These are phyloP conservation scores for Sclerotinia spermophila DNA, from an alignment of 2,329 filamentous ascomycete species.

Conservation along the genomic window DNA sequence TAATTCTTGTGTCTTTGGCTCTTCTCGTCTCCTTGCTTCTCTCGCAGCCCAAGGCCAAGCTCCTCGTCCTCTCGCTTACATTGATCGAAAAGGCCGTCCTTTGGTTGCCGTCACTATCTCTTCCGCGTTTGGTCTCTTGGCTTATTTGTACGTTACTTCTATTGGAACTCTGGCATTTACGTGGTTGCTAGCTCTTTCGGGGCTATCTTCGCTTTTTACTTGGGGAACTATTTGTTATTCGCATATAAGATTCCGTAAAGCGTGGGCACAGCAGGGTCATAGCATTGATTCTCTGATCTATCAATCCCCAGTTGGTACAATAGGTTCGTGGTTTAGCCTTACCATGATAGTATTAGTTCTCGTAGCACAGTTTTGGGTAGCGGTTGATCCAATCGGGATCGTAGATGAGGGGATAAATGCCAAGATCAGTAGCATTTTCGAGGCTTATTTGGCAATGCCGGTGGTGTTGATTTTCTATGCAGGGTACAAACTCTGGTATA, in stretches of 20 bases:
- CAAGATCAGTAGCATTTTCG: conserved; percentile 66
- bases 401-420: conserved; percentile 40
- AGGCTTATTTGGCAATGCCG: conserved; percentile 65
- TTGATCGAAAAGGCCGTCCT: conserved; percentile 78
- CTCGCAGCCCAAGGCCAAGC: conserved; percentile 86
- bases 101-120: conserved; percentile 67
- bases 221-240: conserved; percentile 81
- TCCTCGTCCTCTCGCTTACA: conserved; percentile 71
- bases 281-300: conserved; percentile 62
- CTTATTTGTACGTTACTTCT: conserved; percentile 67
- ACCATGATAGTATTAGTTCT: conserved; percentile 46
- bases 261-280: conserved; percentile 64
- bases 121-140: conserved; percentile 65
- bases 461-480: conserved; percentile 66
- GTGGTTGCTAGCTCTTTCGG: conserved; percentile 76
- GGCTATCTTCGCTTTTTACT: conserved; percentile 70
- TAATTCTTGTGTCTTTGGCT: conserved; percentile 88
- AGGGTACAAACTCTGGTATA: conserved; percentile 73
- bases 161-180: conserved; percentile 59
- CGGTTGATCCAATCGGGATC: conserved; percentile 64
- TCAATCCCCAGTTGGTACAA: conserved; percentile 54
- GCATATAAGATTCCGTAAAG: conserved; percentile 84
- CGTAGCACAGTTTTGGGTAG: conserved; percentile 67
- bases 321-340: conserved; percentile 61
- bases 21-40: conserved; percentile 82